A percentile compares a stretch with the other conserved stretches of the same genome.
Conservation (phyloP, 1,284 basidiomycete species). For the Ustilago loliicola region DNA sequence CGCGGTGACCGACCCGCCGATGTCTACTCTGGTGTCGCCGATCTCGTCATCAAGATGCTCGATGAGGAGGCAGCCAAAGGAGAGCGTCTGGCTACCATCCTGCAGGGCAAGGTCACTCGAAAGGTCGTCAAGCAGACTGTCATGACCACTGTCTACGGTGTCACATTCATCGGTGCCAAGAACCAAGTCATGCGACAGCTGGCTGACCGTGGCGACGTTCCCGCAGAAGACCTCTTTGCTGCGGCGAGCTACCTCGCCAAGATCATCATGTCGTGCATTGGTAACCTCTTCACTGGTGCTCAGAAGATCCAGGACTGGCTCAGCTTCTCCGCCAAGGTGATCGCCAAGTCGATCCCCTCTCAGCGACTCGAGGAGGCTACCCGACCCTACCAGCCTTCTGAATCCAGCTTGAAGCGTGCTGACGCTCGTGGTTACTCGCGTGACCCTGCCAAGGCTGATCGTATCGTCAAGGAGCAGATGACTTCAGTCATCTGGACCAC, state of each 20-base stretch:
- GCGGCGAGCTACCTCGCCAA: conserved; percentile 82
- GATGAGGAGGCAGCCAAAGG: conserved; percentile 74
- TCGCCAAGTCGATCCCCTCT: conserved; percentile 87
- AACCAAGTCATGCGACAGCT: conserved; percentile 95
- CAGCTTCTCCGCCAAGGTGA: conserved; percentile 83
- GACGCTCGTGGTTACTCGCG: conserved; percentile 41
- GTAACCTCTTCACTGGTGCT: conserved; percentile 91
- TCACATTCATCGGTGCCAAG: conserved; percentile 93
- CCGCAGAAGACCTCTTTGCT: conserved; percentile 80
- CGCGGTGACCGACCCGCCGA: conserved; percentile 90
- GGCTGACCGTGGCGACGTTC: conserved; percentile 81
- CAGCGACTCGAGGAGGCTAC: conserved; percentile 78
- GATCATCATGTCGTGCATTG: conserved; percentile 75
- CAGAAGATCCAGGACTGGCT: conserved; percentile 94
- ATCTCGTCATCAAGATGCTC: conserved; percentile 72
- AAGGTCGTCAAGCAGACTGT: conserved; percentile 99
- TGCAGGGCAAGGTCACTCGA: conserved; percentile 85
- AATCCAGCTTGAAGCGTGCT: conserved; percentile 23
- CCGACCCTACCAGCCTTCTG: conserved; percentile 40
- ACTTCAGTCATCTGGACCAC: conserved; percentile 97
- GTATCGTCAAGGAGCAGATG: conserved; percentile 82
- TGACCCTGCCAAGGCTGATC: conserved; percentile 48
- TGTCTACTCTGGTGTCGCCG: conserved; percentile 94
- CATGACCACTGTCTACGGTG: conserved; percentile 99
- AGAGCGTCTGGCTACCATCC: conserved; percentile 76